These are phyloP conservation scores for Microthlaspi erraticum DNA, from an alignment of 345 rosid genomes.

Conservation along the genomic window DNA sequence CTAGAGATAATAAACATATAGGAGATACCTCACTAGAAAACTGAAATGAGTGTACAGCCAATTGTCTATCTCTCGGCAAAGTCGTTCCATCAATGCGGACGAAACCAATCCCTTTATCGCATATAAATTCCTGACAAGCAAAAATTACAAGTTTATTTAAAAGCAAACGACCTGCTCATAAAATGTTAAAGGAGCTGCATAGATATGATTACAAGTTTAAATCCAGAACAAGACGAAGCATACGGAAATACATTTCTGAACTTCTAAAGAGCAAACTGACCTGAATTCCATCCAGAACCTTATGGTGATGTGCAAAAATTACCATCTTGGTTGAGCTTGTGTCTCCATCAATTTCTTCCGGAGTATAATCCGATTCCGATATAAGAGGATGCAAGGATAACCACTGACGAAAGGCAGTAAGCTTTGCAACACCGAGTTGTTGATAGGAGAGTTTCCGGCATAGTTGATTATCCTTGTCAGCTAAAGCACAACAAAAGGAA, in stretches of 20 bases:
- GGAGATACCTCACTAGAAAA: constrained; percentile 64
- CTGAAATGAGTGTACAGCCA: constrained; percentile 77
- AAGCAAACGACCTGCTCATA: constrained; percentile 27
- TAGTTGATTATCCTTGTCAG: constrained; percentile 39
- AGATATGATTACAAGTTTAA: constrained; percentile 11
- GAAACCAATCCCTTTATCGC: constrained; percentile 82
- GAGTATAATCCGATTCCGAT: constrained; percentile 52
- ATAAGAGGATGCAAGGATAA: constrained; percentile 77
- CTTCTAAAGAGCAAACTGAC: constrained; percentile 47
- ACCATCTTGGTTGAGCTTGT: constrained; percentile 71
- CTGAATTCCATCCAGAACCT: constrained; percentile 93
- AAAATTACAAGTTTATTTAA: constrained; percentile 12
- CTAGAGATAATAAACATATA: constrained; percentile 15
- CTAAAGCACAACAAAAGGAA: constrained; percentile 48
- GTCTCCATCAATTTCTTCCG: constrained; percentile 55
- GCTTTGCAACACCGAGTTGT: constrained; percentile 96
- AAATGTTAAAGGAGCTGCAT: constrained; percentile 31
- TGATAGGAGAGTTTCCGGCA: constrained; percentile 63
- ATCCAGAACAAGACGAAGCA: constrained; percentile 22
- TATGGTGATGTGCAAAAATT: constrained; percentile 93
- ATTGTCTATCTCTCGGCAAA: constrained; percentile 83
- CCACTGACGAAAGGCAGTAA: constrained; percentile 84
- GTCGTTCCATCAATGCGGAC: constrained; percentile 96
- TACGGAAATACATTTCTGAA: neutral
- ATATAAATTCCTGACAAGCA: constrained; percentile 68